Conservation (phyloP, 495 filamentous ascomycete genomes). For the Aspergillus mulundensis region DNA sequence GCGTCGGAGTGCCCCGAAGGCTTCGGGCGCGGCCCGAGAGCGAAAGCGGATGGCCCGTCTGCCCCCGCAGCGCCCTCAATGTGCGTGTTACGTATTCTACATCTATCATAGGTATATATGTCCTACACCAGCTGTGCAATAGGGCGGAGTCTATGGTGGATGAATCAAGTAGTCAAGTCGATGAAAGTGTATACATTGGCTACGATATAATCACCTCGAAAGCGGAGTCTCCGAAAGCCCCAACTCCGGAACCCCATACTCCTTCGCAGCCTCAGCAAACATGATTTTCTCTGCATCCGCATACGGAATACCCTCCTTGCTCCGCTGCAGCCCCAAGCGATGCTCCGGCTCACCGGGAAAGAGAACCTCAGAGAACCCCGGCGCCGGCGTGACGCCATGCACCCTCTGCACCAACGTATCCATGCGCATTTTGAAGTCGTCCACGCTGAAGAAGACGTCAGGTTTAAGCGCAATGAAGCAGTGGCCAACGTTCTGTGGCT, state of each 20-base stretch:
- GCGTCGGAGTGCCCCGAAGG: not conserved
- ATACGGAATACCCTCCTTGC: constrained; percentile 16
- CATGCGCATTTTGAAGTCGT: constrained; percentile 22
- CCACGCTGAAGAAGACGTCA: constrained; percentile 24
- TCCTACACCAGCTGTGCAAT: too few species aligned
- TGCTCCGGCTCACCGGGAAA: constrained; percentile 15
- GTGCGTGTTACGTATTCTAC: too few species aligned
- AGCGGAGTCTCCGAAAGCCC: constrained; percentile 10
- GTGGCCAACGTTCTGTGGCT: constrained; percentile 27
- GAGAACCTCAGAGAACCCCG: constrained; percentile 11
- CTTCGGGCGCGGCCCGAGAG: too few species aligned
- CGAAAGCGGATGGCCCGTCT: too few species aligned
- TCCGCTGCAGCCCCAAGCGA: constrained; percentile 2
- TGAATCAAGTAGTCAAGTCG: too few species aligned
- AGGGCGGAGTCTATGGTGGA: too few species aligned
- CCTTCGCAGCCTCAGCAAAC: constrained; percentile 11
- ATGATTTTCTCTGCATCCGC: constrained; percentile 9
- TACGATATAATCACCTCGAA: too few species aligned
- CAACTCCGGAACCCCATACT: constrained; percentile 13
- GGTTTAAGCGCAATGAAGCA: constrained; percentile 28
- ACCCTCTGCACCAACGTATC: constrained; percentile 16
- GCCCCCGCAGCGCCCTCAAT: too few species aligned
- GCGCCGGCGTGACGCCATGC: constrained; percentile 8
- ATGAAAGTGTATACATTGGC: too few species aligned
- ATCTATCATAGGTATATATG: too few species aligned